These are phyloP conservation scores for Ceratocystis huliohia DNA, from an alignment of 2,329 filamentous ascomycete genomes.

Conservation along the genomic window DNA sequence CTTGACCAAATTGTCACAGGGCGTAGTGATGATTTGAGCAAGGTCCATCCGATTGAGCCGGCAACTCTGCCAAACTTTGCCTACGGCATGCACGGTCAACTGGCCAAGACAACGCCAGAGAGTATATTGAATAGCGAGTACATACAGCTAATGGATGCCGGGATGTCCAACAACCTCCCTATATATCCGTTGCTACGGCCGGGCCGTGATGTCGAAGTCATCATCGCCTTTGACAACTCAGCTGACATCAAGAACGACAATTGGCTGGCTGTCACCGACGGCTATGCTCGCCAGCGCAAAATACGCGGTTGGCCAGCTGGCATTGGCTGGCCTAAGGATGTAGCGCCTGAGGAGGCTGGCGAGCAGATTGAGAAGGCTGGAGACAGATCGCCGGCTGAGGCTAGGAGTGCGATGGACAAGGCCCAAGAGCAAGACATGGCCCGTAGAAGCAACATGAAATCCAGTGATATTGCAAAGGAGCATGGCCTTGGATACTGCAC, in stretches of 20 bases:
- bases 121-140: slow-evolving; percentile 60
- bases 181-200: slow-evolving; percentile 88
- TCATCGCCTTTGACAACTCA: slow-evolving; percentile 88
- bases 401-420: slow-evolving; percentile 48
- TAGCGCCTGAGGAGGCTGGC: slow-evolving; percentile 12
- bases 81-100: slow-evolving; percentile 61
- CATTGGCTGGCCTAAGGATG: slow-evolving; percentile 71
- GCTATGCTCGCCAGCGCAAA: slow-evolving; percentile 78
- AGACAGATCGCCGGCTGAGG: slow-evolving; percentile 51
- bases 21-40: slow-evolving; percentile 70
- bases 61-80: slow-evolving; percentile 83
- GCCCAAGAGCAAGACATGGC: slow-evolving; percentile 33
- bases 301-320: slow-evolving; percentile 92
- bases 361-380: slow-evolving; percentile 47
- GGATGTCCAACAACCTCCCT: slow-evolving; percentile 96
- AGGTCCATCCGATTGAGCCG: slow-evolving; percentile 89
- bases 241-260: slow-evolving; percentile 90
- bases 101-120: slow-evolving; percentile 66
- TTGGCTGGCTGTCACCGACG: slow-evolving; percentile 88
- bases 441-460: slow-evolving; percentile 4
- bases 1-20: slow-evolving; percentile 75
- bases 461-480: slow-evolving; percentile 22
- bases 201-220: slow-evolving; percentile 74
- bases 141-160: slow-evolving; percentile 84
- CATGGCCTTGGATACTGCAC: slow-evolving; percentile 76